phyloP scores from a whole-genome alignment of 129 eudicot species.

The Pittosporum tobira region DNA sequence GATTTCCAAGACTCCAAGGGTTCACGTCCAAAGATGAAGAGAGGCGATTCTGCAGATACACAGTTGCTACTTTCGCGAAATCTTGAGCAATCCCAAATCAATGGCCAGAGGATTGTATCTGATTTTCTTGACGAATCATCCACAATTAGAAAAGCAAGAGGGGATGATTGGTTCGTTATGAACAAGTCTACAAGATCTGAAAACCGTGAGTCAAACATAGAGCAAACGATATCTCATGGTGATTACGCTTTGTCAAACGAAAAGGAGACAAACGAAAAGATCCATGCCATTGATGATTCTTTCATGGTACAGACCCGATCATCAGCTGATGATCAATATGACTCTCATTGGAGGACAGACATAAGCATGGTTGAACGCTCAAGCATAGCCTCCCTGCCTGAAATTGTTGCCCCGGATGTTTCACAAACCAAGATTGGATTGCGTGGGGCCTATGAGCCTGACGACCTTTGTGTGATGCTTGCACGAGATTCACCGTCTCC shows the following conservation, averaged over 20 bases:
- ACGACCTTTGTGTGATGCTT: constrained; percentile 69
- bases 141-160: constrained; percentile 34
- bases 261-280: constrained; percentile 31
- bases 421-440: constrained; percentile 22
- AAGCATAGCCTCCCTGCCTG: constrained; percentile 9
- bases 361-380: constrained; percentile 46
- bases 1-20: constrained; percentile 47
- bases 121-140: constrained; percentile 44
- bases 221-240: constrained; percentile 30
- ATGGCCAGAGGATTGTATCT: constrained; percentile 17
- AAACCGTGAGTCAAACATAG: constrained; percentile 24
- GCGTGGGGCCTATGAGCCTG: constrained; percentile 42
- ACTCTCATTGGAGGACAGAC: constrained; percentile 53
- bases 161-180: constrained; percentile 81
- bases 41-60: constrained; percentile 35
- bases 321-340: constrained; percentile 26
- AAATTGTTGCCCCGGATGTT: constrained; percentile 21
- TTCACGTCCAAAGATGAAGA: constrained; percentile 26
- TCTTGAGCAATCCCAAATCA: constrained; percentile 22
- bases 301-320: constrained; percentile 76
- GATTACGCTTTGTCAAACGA: constrained; percentile 23
- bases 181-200: constrained; percentile 32
- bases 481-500: constrained; percentile 52
- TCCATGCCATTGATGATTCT: constrained; percentile 60
- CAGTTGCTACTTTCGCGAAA: constrained; percentile 40